Base-by-base conservation (phyloP, 2,329 filamentous ascomycete genomes). In the Cladosporium sp. region DNA sequence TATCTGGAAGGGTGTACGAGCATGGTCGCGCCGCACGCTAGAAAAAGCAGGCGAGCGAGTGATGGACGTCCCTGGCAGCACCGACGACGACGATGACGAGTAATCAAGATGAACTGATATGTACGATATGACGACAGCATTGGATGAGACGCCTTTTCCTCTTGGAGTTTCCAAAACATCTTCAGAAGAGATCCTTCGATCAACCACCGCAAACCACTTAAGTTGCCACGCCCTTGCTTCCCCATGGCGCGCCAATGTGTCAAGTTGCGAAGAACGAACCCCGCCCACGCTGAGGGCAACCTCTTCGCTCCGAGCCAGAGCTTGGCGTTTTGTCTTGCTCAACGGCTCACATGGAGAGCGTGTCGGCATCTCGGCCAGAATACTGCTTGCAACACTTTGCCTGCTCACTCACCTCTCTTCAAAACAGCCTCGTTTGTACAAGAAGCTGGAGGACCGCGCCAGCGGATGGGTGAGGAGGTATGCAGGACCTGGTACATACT, bases 231-330 rank as follows among this genome's bases (percentile, higher is more conserved):
- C 84, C 83, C 84, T 86, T 82, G 82, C 67, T 63, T 32, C 74
- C 85, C 90, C 86, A 86, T 94, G 89, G 88, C 87, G 87, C 93
- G 92, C 88, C 90, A 89, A 95, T 93, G 89, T 95, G 93, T 97
- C 93, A 91, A 88, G 89, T 90, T 96, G 93, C 93, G 92, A 84
- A 97, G 85, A 97, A 86, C 71, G 73, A 85, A 73, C 71, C 51
- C 47, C 61, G 61, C 61, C 61, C 61, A 64, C 51, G 61, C 61
- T 54, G 36, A 44, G 34, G 34, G 18, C 34, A 28, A 47, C 41
- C 34, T 38, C 28, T 24, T 47, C 26, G n/a, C 61, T 57, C 26
- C 61, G 30, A 55, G 61, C 49, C 51, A 57, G 36, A 47, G 61
- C 61, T 57, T 64, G 61, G 51, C 61, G 61, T 64, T 57, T 64